Evolutionary conservation across 305 asterid genomes (phyloP).

Genomic region (Plantago coronopus): DNA sequence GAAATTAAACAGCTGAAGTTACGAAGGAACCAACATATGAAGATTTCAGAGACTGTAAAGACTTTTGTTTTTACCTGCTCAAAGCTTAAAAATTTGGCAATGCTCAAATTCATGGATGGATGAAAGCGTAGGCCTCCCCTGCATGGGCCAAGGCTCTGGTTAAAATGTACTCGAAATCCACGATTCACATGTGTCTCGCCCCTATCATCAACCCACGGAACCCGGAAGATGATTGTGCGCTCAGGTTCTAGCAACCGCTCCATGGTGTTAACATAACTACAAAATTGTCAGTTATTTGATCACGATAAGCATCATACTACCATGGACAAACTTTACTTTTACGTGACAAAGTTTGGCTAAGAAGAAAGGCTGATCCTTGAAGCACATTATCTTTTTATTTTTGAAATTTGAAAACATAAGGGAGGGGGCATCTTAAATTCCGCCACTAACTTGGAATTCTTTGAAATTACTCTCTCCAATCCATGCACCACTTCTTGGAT

Average conservation of each 20-base stretch:
- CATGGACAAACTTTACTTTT: constrained; percentile 6
- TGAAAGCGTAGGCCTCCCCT: constrained; percentile 98
- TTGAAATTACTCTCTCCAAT: constrained; percentile 93
- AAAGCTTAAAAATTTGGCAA: constrained; percentile 93
- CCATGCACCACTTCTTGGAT: constrained; percentile 97
- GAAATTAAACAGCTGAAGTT: background rate
- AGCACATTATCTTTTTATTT: no score
- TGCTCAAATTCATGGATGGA: constrained; percentile 86
- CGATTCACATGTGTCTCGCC: constrained; percentile 91
- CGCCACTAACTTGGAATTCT: constrained; percentile 70
- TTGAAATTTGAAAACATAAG: background rate
- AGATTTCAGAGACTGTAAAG: background rate
- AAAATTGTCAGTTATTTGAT: constrained; percentile 26
- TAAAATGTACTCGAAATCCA: constrained; percentile 88
- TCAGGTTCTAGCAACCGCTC: constrained; percentile 97
- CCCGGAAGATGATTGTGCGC: constrained; percentile 80
- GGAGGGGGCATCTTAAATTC: background rate
- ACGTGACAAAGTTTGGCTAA: constrained; percentile 16
- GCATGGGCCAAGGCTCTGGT: constrained; percentile 97
- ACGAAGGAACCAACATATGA: background rate
- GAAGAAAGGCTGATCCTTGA: no score
- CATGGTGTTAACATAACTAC: constrained; percentile 86
- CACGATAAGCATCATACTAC: constrained; percentile 16
- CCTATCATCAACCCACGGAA: constrained; percentile 97
- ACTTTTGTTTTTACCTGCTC: constrained; percentile 55